These are phyloP conservation scores for Aspergillus taichungensis DNA, from an alignment of 495 filamentous ascomycete species.

Conservation along the genomic window DNA sequence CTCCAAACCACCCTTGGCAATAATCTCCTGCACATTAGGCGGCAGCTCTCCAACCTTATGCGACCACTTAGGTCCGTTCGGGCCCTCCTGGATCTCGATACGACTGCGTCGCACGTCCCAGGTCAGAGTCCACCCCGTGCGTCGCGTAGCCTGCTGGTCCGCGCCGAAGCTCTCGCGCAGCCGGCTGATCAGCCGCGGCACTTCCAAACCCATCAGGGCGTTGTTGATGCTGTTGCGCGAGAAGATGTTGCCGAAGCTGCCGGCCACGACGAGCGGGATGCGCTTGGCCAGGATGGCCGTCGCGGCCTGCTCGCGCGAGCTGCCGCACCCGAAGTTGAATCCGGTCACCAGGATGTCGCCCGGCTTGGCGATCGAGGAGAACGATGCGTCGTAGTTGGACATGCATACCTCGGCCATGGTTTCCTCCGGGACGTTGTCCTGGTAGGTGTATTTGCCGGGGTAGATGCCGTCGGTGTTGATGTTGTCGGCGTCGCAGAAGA, in stretches of 20 bases:
- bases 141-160: conserved; percentile 46
- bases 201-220: conserved; percentile 74
- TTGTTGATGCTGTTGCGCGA: conserved; percentile 88
- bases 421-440: conserved; percentile 65
- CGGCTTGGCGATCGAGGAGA: conserved; percentile 47
- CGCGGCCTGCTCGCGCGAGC: conserved; percentile 77
- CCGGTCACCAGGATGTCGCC: conserved; percentile 79
- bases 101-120: conserved; percentile 75
- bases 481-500: conserved; percentile 46
- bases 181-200: conserved; percentile 61
- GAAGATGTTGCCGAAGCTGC: conserved; percentile 88
- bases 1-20: conserved; percentile 67
- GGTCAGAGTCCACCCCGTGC: conserved; percentile 80
- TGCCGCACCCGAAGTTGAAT: conserved; percentile 87
- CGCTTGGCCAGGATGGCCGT: conserved; percentile 80
- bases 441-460: conserved; percentile 84
- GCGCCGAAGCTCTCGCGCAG: conserved; percentile 54
- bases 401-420: conserved; percentile 87
- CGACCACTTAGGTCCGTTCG: conserved; percentile 55
- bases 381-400: conserved; percentile 79
- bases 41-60: conserved; percentile 79
- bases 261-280: conserved; percentile 76
- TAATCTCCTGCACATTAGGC: conserved; percentile 83
- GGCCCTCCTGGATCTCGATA: conserved; percentile 63
- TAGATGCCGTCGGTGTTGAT: conserved; percentile 63